phyloP scores from a whole-genome alignment of 331 rosid species.

The Telfairia occidentalis region DNA sequence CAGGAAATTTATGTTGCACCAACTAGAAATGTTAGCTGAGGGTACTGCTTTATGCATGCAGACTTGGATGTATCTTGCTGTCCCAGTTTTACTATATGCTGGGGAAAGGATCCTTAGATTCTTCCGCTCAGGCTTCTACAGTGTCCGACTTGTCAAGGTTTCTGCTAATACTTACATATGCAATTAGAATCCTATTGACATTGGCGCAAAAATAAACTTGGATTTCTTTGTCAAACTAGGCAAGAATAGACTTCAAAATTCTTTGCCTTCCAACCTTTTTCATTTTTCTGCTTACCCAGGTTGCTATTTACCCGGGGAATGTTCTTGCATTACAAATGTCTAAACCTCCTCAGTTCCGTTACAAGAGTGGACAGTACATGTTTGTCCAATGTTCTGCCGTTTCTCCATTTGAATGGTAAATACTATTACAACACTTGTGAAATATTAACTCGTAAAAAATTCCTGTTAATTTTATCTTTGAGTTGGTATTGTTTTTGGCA shows the following conservation, averaged over 20 bases:
- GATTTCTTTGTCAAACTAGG: neutral
- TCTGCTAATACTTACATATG: conserved; percentile 14
- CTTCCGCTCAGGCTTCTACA: conserved; percentile 77
- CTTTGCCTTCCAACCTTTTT: neutral
- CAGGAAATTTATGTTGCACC: neutral
- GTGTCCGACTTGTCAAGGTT: conserved; percentile 79
- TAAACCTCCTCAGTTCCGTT: conserved; percentile 81
- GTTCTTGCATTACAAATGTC: conserved; percentile 97
- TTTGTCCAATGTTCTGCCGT: conserved; percentile 96
- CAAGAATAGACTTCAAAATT: neutral
- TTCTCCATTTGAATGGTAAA: conserved; percentile 95
- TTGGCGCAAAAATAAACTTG: neutral
- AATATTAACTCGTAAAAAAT: neutral
- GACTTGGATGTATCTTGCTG: conserved; percentile 95
- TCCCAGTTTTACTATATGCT: conserved; percentile 79
- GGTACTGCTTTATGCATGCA: conserved; percentile 28
- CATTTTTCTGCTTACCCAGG: conserved; percentile 30
- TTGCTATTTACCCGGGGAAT: conserved; percentile 94
- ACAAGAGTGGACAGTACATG: conserved; percentile 98
- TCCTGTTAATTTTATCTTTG: neutral
- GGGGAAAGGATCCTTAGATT: conserved; percentile 85
- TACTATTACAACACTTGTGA: conserved; percentile 8
- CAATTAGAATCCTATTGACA: neutral
- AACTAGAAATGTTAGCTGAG: conserved; percentile 5
- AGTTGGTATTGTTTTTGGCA: neutral